A percentile compares a stretch with the other conserved stretches of the same genome.
Conservation (phyloP, 176 grass and related monocot genomes). For the Bonia amplexicaulis region DNA sequence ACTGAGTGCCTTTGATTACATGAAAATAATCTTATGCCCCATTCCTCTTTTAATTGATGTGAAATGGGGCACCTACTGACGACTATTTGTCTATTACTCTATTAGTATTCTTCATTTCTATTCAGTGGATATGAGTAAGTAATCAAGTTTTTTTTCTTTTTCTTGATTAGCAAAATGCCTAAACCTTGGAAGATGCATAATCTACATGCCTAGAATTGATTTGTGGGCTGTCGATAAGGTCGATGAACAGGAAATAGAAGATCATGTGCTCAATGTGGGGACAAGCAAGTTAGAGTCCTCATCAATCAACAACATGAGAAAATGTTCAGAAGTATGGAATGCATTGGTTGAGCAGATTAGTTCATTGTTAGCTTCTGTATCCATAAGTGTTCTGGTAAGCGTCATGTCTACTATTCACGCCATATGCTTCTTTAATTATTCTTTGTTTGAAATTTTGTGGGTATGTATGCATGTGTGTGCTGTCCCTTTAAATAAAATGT, state of each 20-base stretch:
- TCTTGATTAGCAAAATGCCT: slow-evolving; percentile 62
- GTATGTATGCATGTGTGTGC: not conserved
- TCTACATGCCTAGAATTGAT: slow-evolving; percentile 98
- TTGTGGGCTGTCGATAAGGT: slow-evolving; percentile 74
- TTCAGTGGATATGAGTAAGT: slow-evolving; percentile 2
- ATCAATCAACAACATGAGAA: slow-evolving; percentile 6
- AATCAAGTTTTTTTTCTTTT: slow-evolving; percentile 20
- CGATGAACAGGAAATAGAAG: slow-evolving; percentile 28
- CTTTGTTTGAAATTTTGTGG: not conserved
- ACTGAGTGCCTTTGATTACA: not conserved
- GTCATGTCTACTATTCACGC: slow-evolving; percentile 6
- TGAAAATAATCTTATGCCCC: not conserved
- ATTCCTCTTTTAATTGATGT: slow-evolving; percentile 13
- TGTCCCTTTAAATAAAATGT: not conserved
- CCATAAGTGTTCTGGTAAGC: slow-evolving; percentile 86
- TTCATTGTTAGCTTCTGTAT: slow-evolving; percentile 70
- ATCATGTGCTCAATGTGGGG: slow-evolving; percentile 20
- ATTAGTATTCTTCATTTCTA: slow-evolving; percentile 25
- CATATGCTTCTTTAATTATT: slow-evolving; percentile 4
- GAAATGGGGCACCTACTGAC: not conserved
- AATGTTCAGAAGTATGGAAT: slow-evolving; percentile 79
- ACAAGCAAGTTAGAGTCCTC: not conserved
- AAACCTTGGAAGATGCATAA: slow-evolving; percentile 73
- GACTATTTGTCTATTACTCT: not conserved
- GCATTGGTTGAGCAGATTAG: slow-evolving; percentile 80